phyloP scores from a whole-genome alignment of 169 alveolate genomes.

The Plasmodium berghei region DNA sequence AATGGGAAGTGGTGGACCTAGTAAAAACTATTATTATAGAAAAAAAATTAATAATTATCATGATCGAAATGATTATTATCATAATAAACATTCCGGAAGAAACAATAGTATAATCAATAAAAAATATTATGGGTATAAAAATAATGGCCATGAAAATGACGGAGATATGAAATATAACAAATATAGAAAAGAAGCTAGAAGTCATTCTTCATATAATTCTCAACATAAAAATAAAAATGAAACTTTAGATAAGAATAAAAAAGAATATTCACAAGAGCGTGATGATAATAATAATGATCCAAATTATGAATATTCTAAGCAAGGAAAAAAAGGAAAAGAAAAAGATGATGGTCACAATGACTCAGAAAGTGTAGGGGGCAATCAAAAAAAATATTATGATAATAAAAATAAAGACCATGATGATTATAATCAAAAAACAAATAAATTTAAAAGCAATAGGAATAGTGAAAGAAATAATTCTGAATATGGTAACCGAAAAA shows the following conservation, averaged over 20 bases:
- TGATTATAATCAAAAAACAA: constrained; percentile 16
- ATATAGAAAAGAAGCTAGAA: constrained; percentile 2
- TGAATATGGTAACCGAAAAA: constrained; percentile 1
- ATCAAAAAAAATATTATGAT: constrained; percentile 14
- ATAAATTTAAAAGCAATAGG: background rate
- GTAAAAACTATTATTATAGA: constrained; percentile 24
- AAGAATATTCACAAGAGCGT: background rate
- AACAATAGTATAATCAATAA: constrained; percentile 15
- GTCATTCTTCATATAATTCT: constrained; percentile 9
- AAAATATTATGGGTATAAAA: constrained; percentile 27
- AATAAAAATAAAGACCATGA: constrained; percentile 26
- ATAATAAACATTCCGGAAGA: constrained; percentile 6
- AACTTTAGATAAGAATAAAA: constrained; percentile 12
- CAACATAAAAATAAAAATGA: background rate
- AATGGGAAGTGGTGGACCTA: background rate
- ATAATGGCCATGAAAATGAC: constrained; percentile 12
- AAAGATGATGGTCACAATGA: background rate
- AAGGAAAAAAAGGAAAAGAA: background rate
- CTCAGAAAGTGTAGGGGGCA: background rate
- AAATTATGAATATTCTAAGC: background rate
- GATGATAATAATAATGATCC: constrained; percentile 14
- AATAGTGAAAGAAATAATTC: background rate
- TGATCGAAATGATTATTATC: constrained; percentile 27
- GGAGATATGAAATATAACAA: background rate
- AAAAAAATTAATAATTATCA: constrained; percentile 27